phyloP scores from a whole-genome alignment of 2,329 filamentous ascomycete species.

The Phialophora verrucosa region DNA sequence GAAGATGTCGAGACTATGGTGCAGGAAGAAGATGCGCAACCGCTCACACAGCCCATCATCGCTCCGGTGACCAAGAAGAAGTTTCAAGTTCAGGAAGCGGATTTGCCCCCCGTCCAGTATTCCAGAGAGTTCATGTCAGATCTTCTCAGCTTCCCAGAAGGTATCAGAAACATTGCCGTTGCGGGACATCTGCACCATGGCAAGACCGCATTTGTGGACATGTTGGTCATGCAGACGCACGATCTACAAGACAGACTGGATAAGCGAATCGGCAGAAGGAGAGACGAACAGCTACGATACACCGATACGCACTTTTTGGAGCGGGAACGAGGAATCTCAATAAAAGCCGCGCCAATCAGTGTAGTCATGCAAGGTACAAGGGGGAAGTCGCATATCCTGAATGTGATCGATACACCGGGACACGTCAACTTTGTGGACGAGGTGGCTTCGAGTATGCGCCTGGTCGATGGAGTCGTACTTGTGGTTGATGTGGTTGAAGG shows the following conservation, averaged over 20 bases:
- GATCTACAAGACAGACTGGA: slow-evolving; percentile 80
- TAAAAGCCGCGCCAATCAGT: slow-evolving; percentile 94
- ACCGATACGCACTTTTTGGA: slow-evolving; percentile 92
- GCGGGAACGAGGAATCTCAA: slow-evolving; percentile 84
- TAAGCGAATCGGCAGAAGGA: slow-evolving; percentile 77
- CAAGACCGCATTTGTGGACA: slow-evolving; percentile 98
- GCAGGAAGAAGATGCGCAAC: slow-evolving; percentile 95
- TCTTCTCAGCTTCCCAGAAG: slow-evolving; percentile 92
- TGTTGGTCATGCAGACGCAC: slow-evolving; percentile 95
- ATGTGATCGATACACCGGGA: slow-evolving; percentile 93
- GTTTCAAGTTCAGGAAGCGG: slow-evolving; percentile 89
- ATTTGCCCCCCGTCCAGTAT: slow-evolving; percentile 86
- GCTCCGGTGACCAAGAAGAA: slow-evolving; percentile 93
- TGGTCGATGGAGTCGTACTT: slow-evolving; percentile 90
- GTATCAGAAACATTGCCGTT: slow-evolving; percentile 89
- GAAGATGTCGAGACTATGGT: slow-evolving; percentile 93
- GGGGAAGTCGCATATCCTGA: slow-evolving; percentile 93
- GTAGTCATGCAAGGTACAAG: slow-evolving; percentile 84
- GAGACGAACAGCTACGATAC: slow-evolving; percentile 90
- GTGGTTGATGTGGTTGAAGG: slow-evolving; percentile 97
- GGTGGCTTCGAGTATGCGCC: slow-evolving; percentile 81
- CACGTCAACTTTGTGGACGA: slow-evolving; percentile 99
- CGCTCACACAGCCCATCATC: slow-evolving; percentile 89
- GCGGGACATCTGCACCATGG: slow-evolving; percentile 95
- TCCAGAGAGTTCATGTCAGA: slow-evolving; percentile 92